Conservation (phyloP, 2,329 filamentous ascomycete species). For the Cladophialophora carrionii region DNA sequence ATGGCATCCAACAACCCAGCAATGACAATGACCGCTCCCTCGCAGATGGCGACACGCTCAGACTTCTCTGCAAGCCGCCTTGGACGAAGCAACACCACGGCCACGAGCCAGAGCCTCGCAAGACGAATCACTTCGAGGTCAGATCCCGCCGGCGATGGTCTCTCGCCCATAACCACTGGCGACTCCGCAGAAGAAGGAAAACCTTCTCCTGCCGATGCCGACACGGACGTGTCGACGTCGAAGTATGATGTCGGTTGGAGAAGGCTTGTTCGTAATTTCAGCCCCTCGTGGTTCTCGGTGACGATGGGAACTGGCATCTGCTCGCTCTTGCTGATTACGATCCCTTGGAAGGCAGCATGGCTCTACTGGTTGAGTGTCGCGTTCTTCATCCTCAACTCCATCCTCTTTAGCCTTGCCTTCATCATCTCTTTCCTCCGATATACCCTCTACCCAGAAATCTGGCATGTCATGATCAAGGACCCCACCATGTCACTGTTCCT, state of each 20-base stretch:
- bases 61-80: slow-evolving; percentile 2
- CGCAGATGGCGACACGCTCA: slow-evolving; percentile 14
- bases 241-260: slow-evolving; percentile 47
- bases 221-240: slow-evolving; percentile 30
- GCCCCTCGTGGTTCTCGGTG: slow-evolving; percentile 60
- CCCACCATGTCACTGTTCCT: slow-evolving; percentile 70
- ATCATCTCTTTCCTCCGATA: slow-evolving; percentile 64
- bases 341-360: slow-evolving; percentile 64
- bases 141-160: slow-evolving; percentile 6
- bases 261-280: slow-evolving; percentile 46
- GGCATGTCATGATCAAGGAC: slow-evolving; percentile 67
- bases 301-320: slow-evolving; percentile 72
- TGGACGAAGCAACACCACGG: neutral
- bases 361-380: slow-evolving; percentile 62
- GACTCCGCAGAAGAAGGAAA: neutral
- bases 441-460: slow-evolving; percentile 67
- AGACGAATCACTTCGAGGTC: slow-evolving; percentile 6
- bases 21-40: slow-evolving; percentile 32
- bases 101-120: neutral
- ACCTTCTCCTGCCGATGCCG: neutral
- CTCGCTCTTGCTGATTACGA: slow-evolving; percentile 63
- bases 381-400: slow-evolving; percentile 64
- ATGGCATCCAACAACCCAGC: slow-evolving; percentile 38
- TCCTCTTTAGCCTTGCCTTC: slow-evolving; percentile 56
- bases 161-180: slow-evolving; percentile 2